A percentile compares a stretch with the other conserved stretches of the same genome.
Evolutionary conservation across 768 basidiomycete species (phyloP).

Genomic region (Auriscalpium vulgare): DNA sequence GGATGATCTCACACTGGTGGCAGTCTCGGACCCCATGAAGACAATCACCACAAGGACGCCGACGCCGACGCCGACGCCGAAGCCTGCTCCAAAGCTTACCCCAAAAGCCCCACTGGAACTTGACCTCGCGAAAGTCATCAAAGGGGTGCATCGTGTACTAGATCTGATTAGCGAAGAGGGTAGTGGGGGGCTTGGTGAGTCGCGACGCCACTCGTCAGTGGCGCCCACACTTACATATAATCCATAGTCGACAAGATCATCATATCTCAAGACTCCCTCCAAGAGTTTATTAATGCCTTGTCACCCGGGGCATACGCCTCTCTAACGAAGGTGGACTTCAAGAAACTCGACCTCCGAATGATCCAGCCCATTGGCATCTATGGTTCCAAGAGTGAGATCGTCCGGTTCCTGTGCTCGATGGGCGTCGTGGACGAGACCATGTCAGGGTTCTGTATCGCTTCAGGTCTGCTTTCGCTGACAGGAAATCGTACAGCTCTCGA

Average conservation of each 20-base stretch:
- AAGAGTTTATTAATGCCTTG: slow-evolving; percentile 38
- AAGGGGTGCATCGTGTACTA: slow-evolving; percentile 44
- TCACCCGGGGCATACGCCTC: slow-evolving; percentile 45
- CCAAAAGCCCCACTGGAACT: neutral
- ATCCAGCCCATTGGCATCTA: slow-evolving; percentile 51
- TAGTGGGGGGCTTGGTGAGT: slow-evolving; percentile 42
- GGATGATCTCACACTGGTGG: neutral
- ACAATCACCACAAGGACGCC: no score
- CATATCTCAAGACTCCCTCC: slow-evolving; percentile 44
- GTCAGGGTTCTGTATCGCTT: slow-evolving; percentile 25
- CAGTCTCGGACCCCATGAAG: neutral
- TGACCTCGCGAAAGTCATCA: slow-evolving; percentile 18
- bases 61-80: neutral
- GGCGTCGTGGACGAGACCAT: slow-evolving; percentile 28
- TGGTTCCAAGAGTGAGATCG: slow-evolving; percentile 45
- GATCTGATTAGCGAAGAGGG: slow-evolving; percentile 46
- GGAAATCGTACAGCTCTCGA: slow-evolving; percentile 9
- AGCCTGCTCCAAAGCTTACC: neutral
- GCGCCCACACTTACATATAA: no score
- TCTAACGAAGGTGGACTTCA: slow-evolving; percentile 51
- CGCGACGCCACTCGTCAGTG: neutral
- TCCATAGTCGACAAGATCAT: slow-evolving; percentile 52
- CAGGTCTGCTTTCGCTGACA: neutral
- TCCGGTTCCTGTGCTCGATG: slow-evolving; percentile 33
- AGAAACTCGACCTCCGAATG: slow-evolving; percentile 34